phyloP scores from a whole-genome alignment of 495 filamentous ascomycete species.

The Penicillium waksmanii region DNA sequence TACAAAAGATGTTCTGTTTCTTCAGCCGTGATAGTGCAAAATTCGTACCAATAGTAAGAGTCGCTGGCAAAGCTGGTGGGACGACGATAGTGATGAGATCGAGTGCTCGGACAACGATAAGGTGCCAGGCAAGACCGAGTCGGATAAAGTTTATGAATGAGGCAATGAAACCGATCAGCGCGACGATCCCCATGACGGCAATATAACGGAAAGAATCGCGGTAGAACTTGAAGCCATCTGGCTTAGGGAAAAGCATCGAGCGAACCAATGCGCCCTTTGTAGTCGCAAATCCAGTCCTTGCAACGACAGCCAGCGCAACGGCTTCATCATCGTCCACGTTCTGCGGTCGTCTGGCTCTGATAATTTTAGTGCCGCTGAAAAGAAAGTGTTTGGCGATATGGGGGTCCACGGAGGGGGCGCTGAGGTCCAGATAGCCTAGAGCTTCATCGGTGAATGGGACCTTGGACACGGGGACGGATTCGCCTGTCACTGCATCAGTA shows the following conservation, averaged over 20 bases:
- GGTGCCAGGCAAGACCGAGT: conserved; percentile 78
- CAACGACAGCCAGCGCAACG: conserved; percentile 87
- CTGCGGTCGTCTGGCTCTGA: conserved; percentile 85
- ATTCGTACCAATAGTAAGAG: conserved; percentile 93
- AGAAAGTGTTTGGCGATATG: conserved; percentile 85
- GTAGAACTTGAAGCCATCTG: conserved; percentile 97
- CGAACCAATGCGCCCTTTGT: conserved; percentile 96
- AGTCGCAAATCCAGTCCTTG: conserved; percentile 94
- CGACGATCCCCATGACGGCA: conserved; percentile 93
- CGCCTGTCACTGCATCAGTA: conserved; percentile 58
- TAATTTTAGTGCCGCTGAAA: conserved; percentile 94
- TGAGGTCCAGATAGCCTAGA: conserved; percentile 71
- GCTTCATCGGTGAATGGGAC: conserved; percentile 82
- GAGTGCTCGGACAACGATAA: conserved; percentile 88
- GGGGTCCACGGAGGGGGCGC: conserved; percentile 75
- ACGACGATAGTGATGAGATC: conserved; percentile 98
- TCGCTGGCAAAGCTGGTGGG: conserved; percentile 94
- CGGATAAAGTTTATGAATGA: conserved; percentile 93
- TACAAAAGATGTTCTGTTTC: conserved; percentile 91
- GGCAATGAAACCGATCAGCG: conserved; percentile 81
- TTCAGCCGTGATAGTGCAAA: conserved; percentile 89
- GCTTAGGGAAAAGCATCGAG: conserved; percentile 98
- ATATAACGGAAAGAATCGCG: conserved; percentile 98
- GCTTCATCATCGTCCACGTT: conserved; percentile 85
- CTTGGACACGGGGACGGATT: conserved; percentile 97